These are phyloP conservation scores for Lactuca saligna DNA, from an alignment of 129 eudicot genomes.

Conservation along the genomic window DNA sequence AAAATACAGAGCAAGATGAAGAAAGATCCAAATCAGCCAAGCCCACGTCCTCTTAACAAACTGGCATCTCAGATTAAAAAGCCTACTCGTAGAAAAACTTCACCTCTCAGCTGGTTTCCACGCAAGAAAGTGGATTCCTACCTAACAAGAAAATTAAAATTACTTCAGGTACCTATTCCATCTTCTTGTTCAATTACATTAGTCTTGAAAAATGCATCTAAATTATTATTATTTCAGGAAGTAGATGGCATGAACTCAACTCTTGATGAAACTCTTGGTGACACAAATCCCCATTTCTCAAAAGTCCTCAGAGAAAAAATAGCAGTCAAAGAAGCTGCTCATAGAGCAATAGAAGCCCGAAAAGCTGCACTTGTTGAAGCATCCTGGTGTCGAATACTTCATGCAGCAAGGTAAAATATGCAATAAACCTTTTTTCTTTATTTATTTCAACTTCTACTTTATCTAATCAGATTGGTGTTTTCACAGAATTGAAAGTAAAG, in stretches of 20 bases:
- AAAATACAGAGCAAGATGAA: conserved; percentile 47
- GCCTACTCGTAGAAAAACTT: conserved; percentile 71
- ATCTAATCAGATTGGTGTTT: background rate
- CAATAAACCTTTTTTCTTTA: background rate
- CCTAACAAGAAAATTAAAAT: conserved; percentile 70
- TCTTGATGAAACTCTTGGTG: conserved; percentile 87
- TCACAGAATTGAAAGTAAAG: conserved; percentile 72
- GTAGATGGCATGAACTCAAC: conserved; percentile 88
- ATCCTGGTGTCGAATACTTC: conserved; percentile 95
- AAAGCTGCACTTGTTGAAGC: conserved; percentile 97
- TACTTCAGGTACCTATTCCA: conserved; percentile 58
- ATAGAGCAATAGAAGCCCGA: conserved; percentile 78
- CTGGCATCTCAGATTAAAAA: conserved; percentile 69
- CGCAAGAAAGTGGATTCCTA: conserved; percentile 86
- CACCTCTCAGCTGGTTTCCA: conserved; percentile 97
- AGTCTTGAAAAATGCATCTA: background rate
- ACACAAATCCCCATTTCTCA: conserved; percentile 89
- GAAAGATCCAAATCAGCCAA: conserved; percentile 54
- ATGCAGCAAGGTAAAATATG: conserved; percentile 62
- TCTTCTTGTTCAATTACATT: conserved; percentile 2
- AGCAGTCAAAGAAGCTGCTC: conserved; percentile 89
- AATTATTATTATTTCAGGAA: conserved; percentile 50
- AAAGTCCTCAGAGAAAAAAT: conserved; percentile 79
- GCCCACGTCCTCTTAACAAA: conserved; percentile 49
- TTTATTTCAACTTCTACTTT: background rate